These are phyloP conservation scores for Thamnidium elegans DNA, from an alignment of 192 early-diverging fungal species.

Conservation along the genomic window DNA sequence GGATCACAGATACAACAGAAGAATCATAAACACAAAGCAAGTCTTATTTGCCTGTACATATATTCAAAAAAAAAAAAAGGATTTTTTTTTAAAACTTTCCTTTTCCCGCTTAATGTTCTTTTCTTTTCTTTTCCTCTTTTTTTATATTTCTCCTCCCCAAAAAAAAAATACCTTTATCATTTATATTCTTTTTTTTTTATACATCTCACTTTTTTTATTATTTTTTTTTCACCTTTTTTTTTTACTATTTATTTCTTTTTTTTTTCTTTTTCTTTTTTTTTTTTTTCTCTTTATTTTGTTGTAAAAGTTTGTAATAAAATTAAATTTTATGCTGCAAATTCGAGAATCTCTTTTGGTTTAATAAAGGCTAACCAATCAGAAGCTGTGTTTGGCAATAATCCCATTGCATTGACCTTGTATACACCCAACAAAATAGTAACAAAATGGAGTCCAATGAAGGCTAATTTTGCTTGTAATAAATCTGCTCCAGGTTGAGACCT, in stretches of 20 bases:
- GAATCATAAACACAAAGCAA: neutral
- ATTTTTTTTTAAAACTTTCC: neutral
- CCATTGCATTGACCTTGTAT: conserved; percentile 92
- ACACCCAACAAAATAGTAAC: conserved; percentile 80
- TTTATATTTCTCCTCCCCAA: neutral
- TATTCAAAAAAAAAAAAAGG: neutral
- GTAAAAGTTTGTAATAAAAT: too few relatives aligned
- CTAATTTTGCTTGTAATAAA: conserved; percentile 75
- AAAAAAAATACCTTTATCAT: conserved; percentile 1
- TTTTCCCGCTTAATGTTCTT: conserved; percentile 13
- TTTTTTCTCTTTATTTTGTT: neutral
- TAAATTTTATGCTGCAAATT: conserved; percentile 14
- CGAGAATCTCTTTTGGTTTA: conserved; percentile 49
- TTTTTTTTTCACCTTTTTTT: conserved; percentile 14
- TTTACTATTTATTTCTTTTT: conserved; percentile 1
- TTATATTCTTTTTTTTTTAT: neutral
- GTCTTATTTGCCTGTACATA: neutral
- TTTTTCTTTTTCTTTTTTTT: conserved; percentile 22
- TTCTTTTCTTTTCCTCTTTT: conserved; percentile 13
- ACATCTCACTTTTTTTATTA: neutral
- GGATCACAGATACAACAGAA: neutral
- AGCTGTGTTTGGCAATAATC: conserved; percentile 86
- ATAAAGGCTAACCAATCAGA: conserved; percentile 97
- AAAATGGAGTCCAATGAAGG: conserved; percentile 81
- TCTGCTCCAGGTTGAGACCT: conserved; percentile 34